Base-by-base conservation (phyloP, 352 stramenopile species). In the Globisporangium apiculatum region DNA sequence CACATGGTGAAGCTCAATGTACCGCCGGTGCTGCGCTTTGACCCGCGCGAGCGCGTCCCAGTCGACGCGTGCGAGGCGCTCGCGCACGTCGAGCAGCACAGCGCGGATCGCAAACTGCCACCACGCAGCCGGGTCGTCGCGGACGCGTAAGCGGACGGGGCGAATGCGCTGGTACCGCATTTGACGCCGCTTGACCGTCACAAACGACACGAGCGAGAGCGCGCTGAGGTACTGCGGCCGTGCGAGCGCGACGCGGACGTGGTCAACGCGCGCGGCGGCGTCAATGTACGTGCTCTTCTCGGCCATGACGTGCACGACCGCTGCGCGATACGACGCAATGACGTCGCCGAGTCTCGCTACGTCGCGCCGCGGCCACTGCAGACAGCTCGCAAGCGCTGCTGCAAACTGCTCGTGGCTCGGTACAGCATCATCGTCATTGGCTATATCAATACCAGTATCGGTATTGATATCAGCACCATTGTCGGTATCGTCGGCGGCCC, bases 251-350 rank as follows among this genome's bases (percentile, higher is more conserved):
- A 87, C 72, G 18, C 62, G 76, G 45, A 94, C 89, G 45, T 88
- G 69, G 54, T 94, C 84, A 9, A 94, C 73, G n/a, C 42, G 73
- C 6, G 82, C 80, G 48, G 76, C 74, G 1, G 79, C 82, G 48
- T 91, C 80, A 55, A 94, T 84, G 60, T 91, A 94, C n/a, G 84
- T 94, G 68, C 76, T 91, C 51, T 94, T 94, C 54, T 94, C 84
- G 46, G 91, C 74, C 67, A 94, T 86, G 24, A 93, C 75, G 43
- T 91, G 79, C 31, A 94, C 78, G 31, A 92, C 85, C 0, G 83
- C 83, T 36, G 89, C 82, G 11, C 82, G 79, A 56, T 91, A 94
- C 50, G 81, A 85, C 55, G 72, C 53, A 40, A 93, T 83, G 31
- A 70, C 85, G 2, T 57, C 55, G 50, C 83, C 69, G 4, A 94